Evolutionary conservation across 1,139 yeast genomes (phyloP), one percentile per base, ranked within the genome.

Genomic region (Yamadazyma mexicana): DNA sequence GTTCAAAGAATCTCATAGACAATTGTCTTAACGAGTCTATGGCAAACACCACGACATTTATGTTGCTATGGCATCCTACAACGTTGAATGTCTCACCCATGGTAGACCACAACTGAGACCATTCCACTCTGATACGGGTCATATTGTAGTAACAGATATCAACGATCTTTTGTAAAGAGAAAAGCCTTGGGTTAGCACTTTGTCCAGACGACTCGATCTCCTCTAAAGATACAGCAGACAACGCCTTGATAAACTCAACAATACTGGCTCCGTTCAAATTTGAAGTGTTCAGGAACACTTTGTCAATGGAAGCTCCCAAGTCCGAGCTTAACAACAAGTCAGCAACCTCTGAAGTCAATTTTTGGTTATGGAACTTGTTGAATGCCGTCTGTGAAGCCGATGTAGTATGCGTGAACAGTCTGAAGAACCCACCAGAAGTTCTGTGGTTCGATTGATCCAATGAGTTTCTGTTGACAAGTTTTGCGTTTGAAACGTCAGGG

Each of bases 121-220:
- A 94, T 64, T 94, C 97, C 48, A 94, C 82, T 59, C 96, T 81
- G 53, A 94, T 89, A 70, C 98, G 86, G 41, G 81, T 82, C 98
- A 94, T 92, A 60, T 94, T 94, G 67, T 94, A 94, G 61, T 92
- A 92, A 62, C 98, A 91, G 34, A 94, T 95, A 61, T 94, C 98
- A 37, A 94, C 96, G 73, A 94, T 86, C 57, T 94, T 94, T 55
- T 89, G 98, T 47, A 94, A 67, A 0, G 97, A 87, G 56, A 88
- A 94, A 63, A 89, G 84, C 58, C 98, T 75, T 22, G 98, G 98
- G 46, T 87, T 81, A 9, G 75, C 70, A 37, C 91, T 82, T 55
- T 79, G 81, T 5, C 92, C 92, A 1, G 96, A 86, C 1, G 95
- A 85, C 50, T 87, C 91, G 44, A 92, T 88, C 60, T 94, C 99